A percentile compares a stretch with the other conserved stretches of the same genome.
phyloP scores from a whole-genome alignment of 1,139 yeast genomes.

The Pichia sp. region DNA sequence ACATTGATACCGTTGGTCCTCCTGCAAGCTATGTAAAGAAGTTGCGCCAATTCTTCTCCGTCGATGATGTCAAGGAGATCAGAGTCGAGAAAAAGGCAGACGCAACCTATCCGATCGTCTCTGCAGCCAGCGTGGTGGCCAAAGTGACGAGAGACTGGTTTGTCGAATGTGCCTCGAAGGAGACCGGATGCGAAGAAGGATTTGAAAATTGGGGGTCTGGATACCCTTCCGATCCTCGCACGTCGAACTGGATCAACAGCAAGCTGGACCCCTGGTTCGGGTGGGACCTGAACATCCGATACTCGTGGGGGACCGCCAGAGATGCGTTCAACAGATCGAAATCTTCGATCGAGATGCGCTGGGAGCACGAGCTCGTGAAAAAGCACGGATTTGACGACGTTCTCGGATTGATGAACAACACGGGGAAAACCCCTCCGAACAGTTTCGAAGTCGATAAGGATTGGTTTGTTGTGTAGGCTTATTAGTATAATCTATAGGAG shows the following conservation, averaged over 20 bases:
- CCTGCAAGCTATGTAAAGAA: slow-evolving; percentile 80
- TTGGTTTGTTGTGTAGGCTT: slow-evolving; percentile 12
- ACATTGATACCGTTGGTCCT: slow-evolving; percentile 96
- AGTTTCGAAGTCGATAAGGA: slow-evolving; percentile 11
- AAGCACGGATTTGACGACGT: slow-evolving; percentile 18
- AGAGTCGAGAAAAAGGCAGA: slow-evolving; percentile 97
- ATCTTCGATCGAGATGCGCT: slow-evolving; percentile 45
- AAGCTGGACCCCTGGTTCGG: slow-evolving; percentile 76
- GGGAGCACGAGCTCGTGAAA: slow-evolving; percentile 49
- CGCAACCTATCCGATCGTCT: slow-evolving; percentile 86
- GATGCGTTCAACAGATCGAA: slow-evolving; percentile 58
- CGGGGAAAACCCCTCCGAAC: neutral
- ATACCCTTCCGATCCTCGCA: slow-evolving; percentile 89
- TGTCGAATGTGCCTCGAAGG: slow-evolving; percentile 28
- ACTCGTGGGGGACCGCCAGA: slow-evolving; percentile 91
- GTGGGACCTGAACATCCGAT: slow-evolving; percentile 73
- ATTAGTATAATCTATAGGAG: neutral
- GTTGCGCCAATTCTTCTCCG: slow-evolving; percentile 65
- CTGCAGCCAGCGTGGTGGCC: slow-evolving; percentile 96
- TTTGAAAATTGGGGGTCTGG: slow-evolving; percentile 68
- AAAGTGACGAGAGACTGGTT: slow-evolving; percentile 90
- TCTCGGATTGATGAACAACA: slow-evolving; percentile 4
- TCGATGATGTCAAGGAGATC: slow-evolving; percentile 42
- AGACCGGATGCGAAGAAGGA: slow-evolving; percentile 15
- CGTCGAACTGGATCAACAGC: slow-evolving; percentile 64